phyloP scores from a whole-genome alignment of 371 early-diverging fungal species.

The Rhizopus delemar region DNA sequence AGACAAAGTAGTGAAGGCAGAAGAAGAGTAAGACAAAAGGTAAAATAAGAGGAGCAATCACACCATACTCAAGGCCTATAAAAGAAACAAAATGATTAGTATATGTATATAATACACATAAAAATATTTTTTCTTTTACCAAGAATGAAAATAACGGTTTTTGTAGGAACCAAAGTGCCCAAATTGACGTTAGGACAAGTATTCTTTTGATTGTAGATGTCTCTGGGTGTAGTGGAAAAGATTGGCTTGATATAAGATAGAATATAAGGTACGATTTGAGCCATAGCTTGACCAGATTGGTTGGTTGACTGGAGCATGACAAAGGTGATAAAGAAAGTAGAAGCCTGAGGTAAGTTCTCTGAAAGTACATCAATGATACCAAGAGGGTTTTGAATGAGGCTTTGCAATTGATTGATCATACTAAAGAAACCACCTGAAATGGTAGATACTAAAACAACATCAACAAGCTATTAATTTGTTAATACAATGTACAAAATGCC shows the following conservation, averaged over 20 bases:
- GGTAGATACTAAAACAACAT: slow-evolving; percentile 80
- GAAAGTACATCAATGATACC: slow-evolving; percentile 56
- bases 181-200: slow-evolving; percentile 44
- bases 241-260: slow-evolving; percentile 65
- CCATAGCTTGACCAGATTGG: slow-evolving; percentile 65
- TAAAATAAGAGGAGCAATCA: slow-evolving; percentile 79
- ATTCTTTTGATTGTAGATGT: slow-evolving; percentile 57
- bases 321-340: slow-evolving; percentile 83
- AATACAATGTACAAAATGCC: neutral
- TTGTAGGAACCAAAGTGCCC: slow-evolving; percentile 59
- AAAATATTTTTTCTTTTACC: slow-evolving; percentile 21
- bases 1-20: slow-evolving; percentile 70
- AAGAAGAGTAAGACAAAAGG: slow-evolving; percentile 79
- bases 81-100: slow-evolving; percentile 41
- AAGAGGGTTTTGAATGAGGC: slow-evolving; percentile 47
- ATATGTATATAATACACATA: neutral
- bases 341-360: slow-evolving; percentile 64
- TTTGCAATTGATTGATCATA: slow-evolving; percentile 29
- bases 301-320: slow-evolving; percentile 72
- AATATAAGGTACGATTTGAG: slow-evolving; percentile 67
- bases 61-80: slow-evolving; percentile 64
- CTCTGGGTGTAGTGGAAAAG: slow-evolving; percentile 77
- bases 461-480: slow-evolving; percentile 60
- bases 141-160: slow-evolving; percentile 68
- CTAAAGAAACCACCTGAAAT: slow-evolving; percentile 67